A percentile compares a stretch with the other conserved stretches of the same genome.
Evolutionary conservation across 2,329 filamentous ascomycete genomes (phyloP).

Genomic region (Nothomitra cinnamomea): DNA sequence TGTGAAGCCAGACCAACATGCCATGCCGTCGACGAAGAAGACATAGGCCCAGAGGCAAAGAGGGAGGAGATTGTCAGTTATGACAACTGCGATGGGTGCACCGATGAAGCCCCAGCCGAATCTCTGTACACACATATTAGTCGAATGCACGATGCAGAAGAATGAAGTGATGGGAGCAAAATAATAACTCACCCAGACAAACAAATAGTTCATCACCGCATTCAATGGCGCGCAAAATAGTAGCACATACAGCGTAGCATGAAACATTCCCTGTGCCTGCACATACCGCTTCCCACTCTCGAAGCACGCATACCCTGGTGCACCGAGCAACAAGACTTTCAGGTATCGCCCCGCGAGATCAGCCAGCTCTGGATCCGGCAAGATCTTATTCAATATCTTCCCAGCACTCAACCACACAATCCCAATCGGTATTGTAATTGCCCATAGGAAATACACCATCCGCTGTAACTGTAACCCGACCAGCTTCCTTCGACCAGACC

Average conservation of each 20-base stretch:
- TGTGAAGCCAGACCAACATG: constrained; percentile 74
- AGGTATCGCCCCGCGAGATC: constrained; percentile 57
- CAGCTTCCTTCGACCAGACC: constrained; percentile 74
- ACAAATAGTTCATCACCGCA: constrained; percentile 61
- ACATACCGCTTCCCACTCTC: constrained; percentile 72
- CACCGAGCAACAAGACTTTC: constrained; percentile 49
- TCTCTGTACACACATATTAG: constrained; percentile 18
- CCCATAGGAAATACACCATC: constrained; percentile 63
- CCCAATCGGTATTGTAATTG: constrained; percentile 54
- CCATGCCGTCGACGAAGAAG: constrained; percentile 48
- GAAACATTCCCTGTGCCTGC: constrained; percentile 78
- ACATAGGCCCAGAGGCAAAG: constrained; percentile 59
- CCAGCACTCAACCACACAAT: constrained; percentile 55
- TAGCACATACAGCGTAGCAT: constrained; percentile 66
- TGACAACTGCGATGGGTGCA: constrained; percentile 58
- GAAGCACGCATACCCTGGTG: constrained; percentile 60
- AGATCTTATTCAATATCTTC: constrained; percentile 44
- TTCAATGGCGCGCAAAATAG: constrained; percentile 71
- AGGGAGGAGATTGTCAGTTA: constrained; percentile 61
- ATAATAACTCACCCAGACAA: constrained; percentile 47
- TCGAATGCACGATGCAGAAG: background rate
- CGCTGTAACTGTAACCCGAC: constrained; percentile 72
- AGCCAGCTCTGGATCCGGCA: constrained; percentile 56
- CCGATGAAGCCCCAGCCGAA: constrained; percentile 56
- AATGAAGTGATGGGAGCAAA: background rate